Evolutionary conservation across 129 eudicot genomes (phyloP).

Genomic region (Tagetes patula): DNA sequence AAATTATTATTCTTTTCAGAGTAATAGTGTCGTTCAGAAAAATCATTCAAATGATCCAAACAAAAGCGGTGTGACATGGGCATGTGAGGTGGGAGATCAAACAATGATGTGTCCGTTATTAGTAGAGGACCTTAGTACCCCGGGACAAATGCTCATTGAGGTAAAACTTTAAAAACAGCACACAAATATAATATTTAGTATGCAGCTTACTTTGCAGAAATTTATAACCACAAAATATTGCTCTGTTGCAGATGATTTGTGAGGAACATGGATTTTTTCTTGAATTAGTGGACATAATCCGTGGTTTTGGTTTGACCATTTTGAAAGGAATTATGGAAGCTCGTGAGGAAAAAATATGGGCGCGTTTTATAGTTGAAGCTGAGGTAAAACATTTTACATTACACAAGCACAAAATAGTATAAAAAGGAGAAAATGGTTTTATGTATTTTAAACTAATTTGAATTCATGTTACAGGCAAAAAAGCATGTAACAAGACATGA

Average conservation of each 20-base stretch:
- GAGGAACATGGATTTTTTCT: constrained; percentile 91
- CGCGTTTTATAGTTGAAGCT: constrained; percentile 70
- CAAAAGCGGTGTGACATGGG: constrained; percentile 78
- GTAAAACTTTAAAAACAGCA: constrained; percentile 33
- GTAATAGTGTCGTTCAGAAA: constrained; percentile 36
- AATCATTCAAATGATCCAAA: constrained; percentile 37
- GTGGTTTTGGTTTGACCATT: constrained; percentile 81
- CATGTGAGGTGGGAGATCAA: constrained; percentile 71
- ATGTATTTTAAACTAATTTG: background rate
- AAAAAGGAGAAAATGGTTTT: background rate
- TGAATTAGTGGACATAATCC: constrained; percentile 77
- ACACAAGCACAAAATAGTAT: background rate
- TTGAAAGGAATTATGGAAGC: constrained; percentile 85
- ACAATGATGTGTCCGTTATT: constrained; percentile 67
- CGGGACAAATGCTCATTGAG: constrained; percentile 90
- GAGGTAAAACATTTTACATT: constrained; percentile 45
- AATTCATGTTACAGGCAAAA: constrained; percentile 47
- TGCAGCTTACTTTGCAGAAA: constrained; percentile 5
- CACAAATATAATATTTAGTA: background rate
- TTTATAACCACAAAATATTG: constrained; percentile 10
- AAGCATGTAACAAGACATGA: constrained; percentile 70
- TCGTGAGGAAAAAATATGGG: constrained; percentile 73
- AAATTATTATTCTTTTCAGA: constrained; percentile 5
- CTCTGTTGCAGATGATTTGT: constrained; percentile 66
- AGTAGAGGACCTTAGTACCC: constrained; percentile 75